Conservation (phyloP, 2,329 filamentous ascomycete species). For the Botrytis sinoallii region DNA sequence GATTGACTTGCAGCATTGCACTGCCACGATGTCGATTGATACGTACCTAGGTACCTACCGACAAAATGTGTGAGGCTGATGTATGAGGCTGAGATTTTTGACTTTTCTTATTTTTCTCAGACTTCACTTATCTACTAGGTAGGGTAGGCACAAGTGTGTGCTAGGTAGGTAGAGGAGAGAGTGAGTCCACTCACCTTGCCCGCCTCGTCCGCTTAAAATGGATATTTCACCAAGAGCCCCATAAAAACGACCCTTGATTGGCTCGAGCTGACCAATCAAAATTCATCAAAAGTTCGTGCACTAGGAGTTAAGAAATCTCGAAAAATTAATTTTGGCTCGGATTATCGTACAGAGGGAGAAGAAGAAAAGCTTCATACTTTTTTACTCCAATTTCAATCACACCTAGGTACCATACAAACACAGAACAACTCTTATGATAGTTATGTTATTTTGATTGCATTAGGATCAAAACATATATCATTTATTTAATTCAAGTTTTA, state of each 20-base stretch:
- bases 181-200: background rate
- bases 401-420: background rate
- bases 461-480: background rate
- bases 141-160: too few species aligned
- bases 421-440: background rate
- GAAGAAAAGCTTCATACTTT: conserved; percentile 11
- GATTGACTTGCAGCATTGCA: background rate
- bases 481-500: background rate
- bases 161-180: background rate
- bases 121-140: background rate
- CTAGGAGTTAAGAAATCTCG: conserved; percentile 14
- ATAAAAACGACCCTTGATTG: background rate
- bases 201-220: background rate
- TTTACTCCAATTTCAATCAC: background rate
- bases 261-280: background rate
- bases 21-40: background rate
- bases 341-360: background rate
- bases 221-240: too few species aligned
- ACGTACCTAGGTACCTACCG: too few species aligned
- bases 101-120: background rate
- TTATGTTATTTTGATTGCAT: background rate
- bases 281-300: conserved; percentile 8
- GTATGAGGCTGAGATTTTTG: background rate
- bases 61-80: background rate
- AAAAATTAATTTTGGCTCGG: conserved; percentile 18